phyloP scores from a whole-genome alignment of 2,329 filamentous ascomycete genomes.

The Aspergillus spinulosporus region DNA sequence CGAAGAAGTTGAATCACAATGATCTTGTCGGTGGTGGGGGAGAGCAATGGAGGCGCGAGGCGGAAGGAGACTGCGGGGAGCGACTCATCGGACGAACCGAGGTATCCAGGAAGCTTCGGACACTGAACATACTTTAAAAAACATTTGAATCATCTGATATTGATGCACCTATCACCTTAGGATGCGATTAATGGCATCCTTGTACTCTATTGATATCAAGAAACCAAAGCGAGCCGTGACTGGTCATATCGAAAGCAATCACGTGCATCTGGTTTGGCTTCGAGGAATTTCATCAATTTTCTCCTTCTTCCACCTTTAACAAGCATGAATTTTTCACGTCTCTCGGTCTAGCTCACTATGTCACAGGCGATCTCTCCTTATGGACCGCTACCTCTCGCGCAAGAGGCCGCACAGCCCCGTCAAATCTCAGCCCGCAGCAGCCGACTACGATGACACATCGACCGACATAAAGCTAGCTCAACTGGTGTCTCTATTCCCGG shows the following conservation, averaged over 20 bases:
- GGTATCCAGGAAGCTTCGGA: neutral
- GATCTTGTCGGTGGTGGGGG: conserved; percentile 1
- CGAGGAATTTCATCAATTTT: neutral
- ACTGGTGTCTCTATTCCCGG: conserved; percentile 72
- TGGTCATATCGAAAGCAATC: conserved; percentile 31
- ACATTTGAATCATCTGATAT: neutral
- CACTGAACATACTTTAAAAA: neutral
- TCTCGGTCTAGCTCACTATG: conserved; percentile 1
- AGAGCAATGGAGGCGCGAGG: conserved; percentile 4
- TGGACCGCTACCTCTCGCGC: conserved; percentile 45
- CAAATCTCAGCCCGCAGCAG: neutral
- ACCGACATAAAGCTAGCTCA: conserved; percentile 89
- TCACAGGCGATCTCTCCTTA: conserved; percentile 27
- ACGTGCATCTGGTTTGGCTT: neutral
- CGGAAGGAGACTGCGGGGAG: conserved; percentile 27
- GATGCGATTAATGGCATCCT: neutral
- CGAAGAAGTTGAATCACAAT: conserved; percentile 23
- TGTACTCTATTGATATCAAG: neutral
- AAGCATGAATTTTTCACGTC: neutral
- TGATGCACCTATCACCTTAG: neutral
- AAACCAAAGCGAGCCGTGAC: conserved; percentile 20
- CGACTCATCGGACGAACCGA: conserved; percentile 19
- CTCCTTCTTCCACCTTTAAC: neutral
- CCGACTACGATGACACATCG: conserved; percentile 58
- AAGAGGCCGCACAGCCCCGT: conserved; percentile 34